Evolutionary conservation across 805 yeast genomes (phyloP).

Genomic region (Candida coleopterorum): DNA sequence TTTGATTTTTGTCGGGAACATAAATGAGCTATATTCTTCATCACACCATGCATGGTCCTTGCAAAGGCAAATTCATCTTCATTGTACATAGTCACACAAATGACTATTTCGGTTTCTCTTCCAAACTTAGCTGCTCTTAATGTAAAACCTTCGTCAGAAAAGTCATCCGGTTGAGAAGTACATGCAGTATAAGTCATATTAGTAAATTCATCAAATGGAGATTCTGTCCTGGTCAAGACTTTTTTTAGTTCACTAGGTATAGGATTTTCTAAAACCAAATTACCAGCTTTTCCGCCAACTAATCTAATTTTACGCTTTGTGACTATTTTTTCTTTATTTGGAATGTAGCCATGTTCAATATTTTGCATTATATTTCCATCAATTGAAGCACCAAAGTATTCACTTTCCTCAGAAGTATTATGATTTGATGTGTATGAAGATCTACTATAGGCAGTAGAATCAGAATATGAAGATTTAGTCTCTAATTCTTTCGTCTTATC

Average conservation of each 20-base stretch:
- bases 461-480: constrained; percentile 31
- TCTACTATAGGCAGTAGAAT: constrained; percentile 30
- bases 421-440: constrained; percentile 24
- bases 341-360: constrained; percentile 37
- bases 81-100: constrained; percentile 96
- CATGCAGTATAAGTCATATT: constrained; percentile 98
- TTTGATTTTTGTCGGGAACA: constrained; percentile 75
- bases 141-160: constrained; percentile 73
- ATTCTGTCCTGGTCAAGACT: constrained; percentile 78
- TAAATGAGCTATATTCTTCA: constrained; percentile 86
- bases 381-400: constrained; percentile 42
- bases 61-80: constrained; percentile 89
- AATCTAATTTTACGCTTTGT: constrained; percentile 71
- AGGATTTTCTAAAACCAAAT: constrained; percentile 88
- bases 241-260: constrained; percentile 84
- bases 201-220: constrained; percentile 79
- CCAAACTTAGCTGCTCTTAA: constrained; percentile 80
- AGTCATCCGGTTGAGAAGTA: constrained; percentile 88
- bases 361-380: constrained; percentile 46
- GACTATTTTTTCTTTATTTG: constrained; percentile 63
- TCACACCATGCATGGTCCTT: constrained; percentile 90
- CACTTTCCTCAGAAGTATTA: constrained; percentile 20
- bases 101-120: constrained; percentile 86
- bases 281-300: constrained; percentile 58
- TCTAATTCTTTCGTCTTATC: constrained; percentile 29